phyloP scores from a whole-genome alignment of 805 yeast genomes.

The Candida pseudoglaebosa region DNA sequence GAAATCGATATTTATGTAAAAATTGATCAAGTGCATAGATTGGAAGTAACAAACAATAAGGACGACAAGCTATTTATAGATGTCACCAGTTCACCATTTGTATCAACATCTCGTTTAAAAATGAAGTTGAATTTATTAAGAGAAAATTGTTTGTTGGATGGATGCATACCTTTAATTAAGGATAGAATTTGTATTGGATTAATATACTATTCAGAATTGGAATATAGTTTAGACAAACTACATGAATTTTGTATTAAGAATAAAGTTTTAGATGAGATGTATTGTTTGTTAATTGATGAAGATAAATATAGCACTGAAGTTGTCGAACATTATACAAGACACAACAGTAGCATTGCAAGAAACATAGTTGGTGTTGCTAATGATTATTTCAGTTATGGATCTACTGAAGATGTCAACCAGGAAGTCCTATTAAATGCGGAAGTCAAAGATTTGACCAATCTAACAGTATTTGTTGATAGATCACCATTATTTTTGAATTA shows the following conservation, averaged over 20 bases:
- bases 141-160: constrained; percentile 43
- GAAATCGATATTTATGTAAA: constrained; percentile 15
- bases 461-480: constrained; percentile 40
- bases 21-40: constrained; percentile 1
- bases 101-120: constrained; percentile 28
- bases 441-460: constrained; percentile 28
- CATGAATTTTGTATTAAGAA: constrained; percentile 23
- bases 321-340: constrained; percentile 2
- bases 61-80: constrained; percentile 28
- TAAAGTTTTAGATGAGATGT: constrained; percentile 24
- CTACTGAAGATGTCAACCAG: constrained; percentile 7
- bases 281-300: constrained; percentile 22
- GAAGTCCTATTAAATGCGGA: constrained; percentile 8
- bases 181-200: constrained; percentile 38
- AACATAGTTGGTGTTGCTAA: constrained; percentile 6
- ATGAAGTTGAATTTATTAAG: constrained; percentile 36
- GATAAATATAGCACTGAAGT: constrained; percentile 4
- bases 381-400: constrained; percentile 26
- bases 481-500: constrained; percentile 47
- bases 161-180: constrained; percentile 47
- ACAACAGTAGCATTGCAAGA: constrained; percentile 10
- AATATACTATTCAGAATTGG: constrained; percentile 48
- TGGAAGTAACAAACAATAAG: constrained; percentile 1
- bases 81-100: constrained; percentile 29
- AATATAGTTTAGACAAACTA: constrained; percentile 46